Conservation (phyloP, 1,139 yeast genomes). For the Candida gigantensis region DNA sequence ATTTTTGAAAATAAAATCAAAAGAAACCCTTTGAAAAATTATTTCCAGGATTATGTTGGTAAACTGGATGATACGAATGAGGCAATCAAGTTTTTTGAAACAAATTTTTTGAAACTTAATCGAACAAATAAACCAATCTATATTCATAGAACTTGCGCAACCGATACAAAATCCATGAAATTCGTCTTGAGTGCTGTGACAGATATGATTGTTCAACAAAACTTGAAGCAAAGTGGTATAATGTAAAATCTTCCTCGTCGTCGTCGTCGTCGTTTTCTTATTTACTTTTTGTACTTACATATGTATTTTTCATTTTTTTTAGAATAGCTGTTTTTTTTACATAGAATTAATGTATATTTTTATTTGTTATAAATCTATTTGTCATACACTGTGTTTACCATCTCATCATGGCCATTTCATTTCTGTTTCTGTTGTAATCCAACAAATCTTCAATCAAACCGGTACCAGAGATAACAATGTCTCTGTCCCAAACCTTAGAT, state of each 20-base stretch:
- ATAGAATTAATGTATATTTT: neutral
- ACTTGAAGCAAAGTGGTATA: conserved; percentile 79
- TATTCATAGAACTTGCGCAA: conserved; percentile 93
- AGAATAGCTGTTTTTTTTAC: no score
- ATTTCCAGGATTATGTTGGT: conserved; percentile 75
- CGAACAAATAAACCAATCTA: conserved; percentile 74
- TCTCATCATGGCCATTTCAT: conserved; percentile 87
- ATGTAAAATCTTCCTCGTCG: conserved; percentile 37
- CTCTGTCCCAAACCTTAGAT: conserved; percentile 78
- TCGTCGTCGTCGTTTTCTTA: neutral
- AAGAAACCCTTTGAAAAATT: conserved; percentile 61
- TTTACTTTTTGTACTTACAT: no score
- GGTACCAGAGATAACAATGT: conserved; percentile 76
- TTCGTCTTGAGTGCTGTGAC: conserved; percentile 92
- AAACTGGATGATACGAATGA: conserved; percentile 62
- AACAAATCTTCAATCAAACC: conserved; percentile 83
- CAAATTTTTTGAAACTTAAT: conserved; percentile 61
- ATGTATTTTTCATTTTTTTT: no score
- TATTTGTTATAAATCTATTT: neutral
- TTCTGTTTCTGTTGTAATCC: conserved; percentile 83
- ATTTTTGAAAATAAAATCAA: conserved; percentile 69
- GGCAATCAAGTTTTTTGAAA: conserved; percentile 68
- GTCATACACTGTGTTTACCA: conserved; percentile 31
- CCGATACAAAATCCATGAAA: conserved; percentile 84
- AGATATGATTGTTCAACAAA: conserved; percentile 84